Percentiles rank a stretch among this genome's conserved stretches.
Evolutionary conservation across 2,329 filamentous ascomycete species (phyloP).

Genomic region (Fusarium vanettenii): DNA sequence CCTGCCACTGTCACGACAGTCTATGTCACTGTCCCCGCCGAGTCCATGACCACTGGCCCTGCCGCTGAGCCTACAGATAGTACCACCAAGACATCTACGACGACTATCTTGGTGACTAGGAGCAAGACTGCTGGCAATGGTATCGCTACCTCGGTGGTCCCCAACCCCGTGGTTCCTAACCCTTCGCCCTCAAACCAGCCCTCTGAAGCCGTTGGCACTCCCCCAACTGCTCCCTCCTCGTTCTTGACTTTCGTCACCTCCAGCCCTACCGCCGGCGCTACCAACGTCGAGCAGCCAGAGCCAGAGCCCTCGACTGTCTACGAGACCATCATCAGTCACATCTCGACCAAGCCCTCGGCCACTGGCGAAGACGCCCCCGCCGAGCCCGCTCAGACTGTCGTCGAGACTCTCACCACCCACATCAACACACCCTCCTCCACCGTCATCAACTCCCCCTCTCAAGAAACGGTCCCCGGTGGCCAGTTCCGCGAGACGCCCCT

Average conservation of each 20-base stretch:
- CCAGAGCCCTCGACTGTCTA: background rate
- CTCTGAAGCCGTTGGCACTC: conserved; percentile 4
- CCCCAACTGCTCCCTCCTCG: conserved; percentile 29
- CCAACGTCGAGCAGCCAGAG: background rate
- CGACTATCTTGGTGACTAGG: conserved; percentile 35
- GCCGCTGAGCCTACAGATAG: conserved; percentile 16
- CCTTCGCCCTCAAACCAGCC: conserved; percentile 10
- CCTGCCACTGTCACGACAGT: conserved; percentile 54
- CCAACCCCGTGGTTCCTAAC: conserved; percentile 1
- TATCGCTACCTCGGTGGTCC: background rate
- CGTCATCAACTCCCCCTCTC: conserved; percentile 1
- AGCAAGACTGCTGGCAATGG: background rate
- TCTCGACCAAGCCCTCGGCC: background rate
- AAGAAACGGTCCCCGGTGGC: conserved; percentile 35
- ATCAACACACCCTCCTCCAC: conserved; percentile 22
- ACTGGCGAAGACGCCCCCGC: background rate
- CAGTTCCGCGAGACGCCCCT: conserved; percentile 37
- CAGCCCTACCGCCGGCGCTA: conserved; percentile 11
- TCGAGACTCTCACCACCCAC: conserved; percentile 22
- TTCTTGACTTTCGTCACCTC: conserved; percentile 35
- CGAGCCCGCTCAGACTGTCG: conserved; percentile 26
- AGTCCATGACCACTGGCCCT: conserved; percentile 19
- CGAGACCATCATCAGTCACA: background rate
- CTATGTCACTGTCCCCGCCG: conserved; percentile 50
- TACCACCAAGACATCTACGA: conserved; percentile 38